Base-by-base conservation (phyloP, 2,329 filamentous ascomycete genomes). In the Cadophora sp. region DNA sequence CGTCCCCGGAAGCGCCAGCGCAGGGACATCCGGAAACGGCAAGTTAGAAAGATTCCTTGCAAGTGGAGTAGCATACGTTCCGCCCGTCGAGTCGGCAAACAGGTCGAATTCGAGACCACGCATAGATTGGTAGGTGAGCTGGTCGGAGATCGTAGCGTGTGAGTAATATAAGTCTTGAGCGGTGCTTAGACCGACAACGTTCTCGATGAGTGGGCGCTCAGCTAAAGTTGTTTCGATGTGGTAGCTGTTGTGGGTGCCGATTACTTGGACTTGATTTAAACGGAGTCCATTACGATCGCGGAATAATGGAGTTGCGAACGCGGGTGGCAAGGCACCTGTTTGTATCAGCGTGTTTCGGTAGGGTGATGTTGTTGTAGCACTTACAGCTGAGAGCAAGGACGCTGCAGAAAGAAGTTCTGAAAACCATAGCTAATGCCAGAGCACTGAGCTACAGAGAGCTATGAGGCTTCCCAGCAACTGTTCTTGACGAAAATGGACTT, bases 41-140 rank as follows among this genome's bases (percentile, higher is more conserved):
- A 62, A 26, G 11, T 62, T 62, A 14, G 59, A 62, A 11, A 62
- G 59, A 46, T 62, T 62, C 9, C 59, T 26, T n/a, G 37, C 59
- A 2, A 62, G 59, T 6, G 59, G 59, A 16, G 37, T 62, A 4
- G 59, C 59, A 37, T 62, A 62, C 59, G 50, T 62, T 29, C 59
- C 59, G 16, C 59, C 59, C 14, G 11, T 26, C 12, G 59, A 62
- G 19, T 62, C 59, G 6, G 59, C 59, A 9, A 37, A 62, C n/a
- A 62, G 59, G 27, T 62, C 59, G 11, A 62, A 46, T 26, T 62
- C 59, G 24, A 62, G 22, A 22, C 59, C 59, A 11, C 59, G 37
- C 12, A 62, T 27, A n/a, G 59, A 62, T 62, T 62, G 59, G 27
- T 62, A 62, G 5, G 59, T 62, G 11, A 62, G n/a, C 27, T 62